phyloP scores from a whole-genome alignment of 192 early-diverging fungal species.

The Rhizophagus sp. region DNA sequence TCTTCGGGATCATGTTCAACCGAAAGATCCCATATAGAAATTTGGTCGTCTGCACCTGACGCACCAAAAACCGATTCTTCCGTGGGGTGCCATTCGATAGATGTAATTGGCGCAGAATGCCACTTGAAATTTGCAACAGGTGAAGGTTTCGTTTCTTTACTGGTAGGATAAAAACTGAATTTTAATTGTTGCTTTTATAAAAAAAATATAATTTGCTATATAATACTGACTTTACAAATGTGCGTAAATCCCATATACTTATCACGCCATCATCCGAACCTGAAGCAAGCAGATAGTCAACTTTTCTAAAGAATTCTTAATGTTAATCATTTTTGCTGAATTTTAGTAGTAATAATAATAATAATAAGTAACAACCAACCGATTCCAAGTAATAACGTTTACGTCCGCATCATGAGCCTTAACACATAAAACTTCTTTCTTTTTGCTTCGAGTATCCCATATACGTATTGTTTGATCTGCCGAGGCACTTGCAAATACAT shows the following conservation, averaged over 20 bases:
- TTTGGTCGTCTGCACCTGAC: constrained; percentile 91
- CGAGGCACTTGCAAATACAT: constrained; percentile 91
- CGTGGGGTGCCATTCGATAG: constrained; percentile 95
- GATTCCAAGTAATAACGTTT: constrained; percentile 98
- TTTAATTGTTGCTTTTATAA: not conserved
- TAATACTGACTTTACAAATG: constrained; percentile 38
- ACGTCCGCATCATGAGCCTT: constrained; percentile 87
- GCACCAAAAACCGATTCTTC: constrained; percentile 92
- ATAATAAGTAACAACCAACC: constrained; percentile 39
- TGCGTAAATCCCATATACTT: constrained; percentile 94
- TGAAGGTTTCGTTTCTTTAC: constrained; percentile 41
- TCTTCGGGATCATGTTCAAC: constrained; percentile 95
- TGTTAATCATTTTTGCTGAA: not conserved
- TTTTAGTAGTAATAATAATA: not conserved
- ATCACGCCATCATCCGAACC: constrained; percentile 93
- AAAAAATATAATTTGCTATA: not conserved
- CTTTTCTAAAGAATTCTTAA: constrained; percentile 43
- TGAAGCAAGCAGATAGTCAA: constrained; percentile 86
- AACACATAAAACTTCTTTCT: constrained; percentile 72
- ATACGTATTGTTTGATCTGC: constrained; percentile 91
- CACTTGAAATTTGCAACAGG: constrained; percentile 94
- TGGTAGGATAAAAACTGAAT: constrained; percentile 12
- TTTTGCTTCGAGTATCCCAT: constrained; percentile 89
- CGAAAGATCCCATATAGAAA: constrained; percentile 98
- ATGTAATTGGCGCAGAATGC: constrained; percentile 90